Base-by-base conservation (phyloP, 768 basidiomycete species). In the Tephrocybe sp. region DNA sequence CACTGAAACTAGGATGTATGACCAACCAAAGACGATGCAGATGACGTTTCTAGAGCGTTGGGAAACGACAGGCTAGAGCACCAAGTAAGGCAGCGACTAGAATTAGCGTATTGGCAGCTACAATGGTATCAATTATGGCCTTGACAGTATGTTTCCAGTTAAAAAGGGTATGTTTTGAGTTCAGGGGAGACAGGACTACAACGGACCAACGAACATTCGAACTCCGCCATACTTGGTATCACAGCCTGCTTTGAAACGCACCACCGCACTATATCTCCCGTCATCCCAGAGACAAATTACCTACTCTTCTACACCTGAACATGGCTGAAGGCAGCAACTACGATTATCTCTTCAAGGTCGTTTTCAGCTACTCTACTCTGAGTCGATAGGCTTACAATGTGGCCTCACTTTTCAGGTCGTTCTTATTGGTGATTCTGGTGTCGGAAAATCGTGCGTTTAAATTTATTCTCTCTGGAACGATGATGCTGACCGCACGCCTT, bases 261-360 rank as follows among this genome's bases (percentile, higher is more conserved):
- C 47, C 51, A 48, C 30, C 35, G 32, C 49, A 48, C 43, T 33
- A 57, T 42, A 52, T 49, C 50, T 43, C 39, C 49, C 54, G 57
- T 52, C 63, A 62, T 56, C 57, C 52, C 56, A 54, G 44, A 56
- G 58, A 60, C 57, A 55, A 58, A 39, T 26, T 51, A 48, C 52
- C 54, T 31, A 55, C 45, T 33, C 46, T 39, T 45, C 48, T 53
- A 56, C 57, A 45, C 49, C 33, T 39, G 31, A 64, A 55, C 59
- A 97, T 97, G 94, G 70, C 91, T 51, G 94, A 96, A 79, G 87
- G 84, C 61, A 90, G 85, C 76, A 94, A 93, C 80, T 98, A 97
- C 75, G 96, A 98, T 69, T 98, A 89, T 78, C 86, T 99, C 60
- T 98, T 98, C 87, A 98, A 99, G 83, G 96, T 95, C 30, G 73